phyloP scores from a whole-genome alignment of 345 rosid species.

The Durio zibethinus region DNA sequence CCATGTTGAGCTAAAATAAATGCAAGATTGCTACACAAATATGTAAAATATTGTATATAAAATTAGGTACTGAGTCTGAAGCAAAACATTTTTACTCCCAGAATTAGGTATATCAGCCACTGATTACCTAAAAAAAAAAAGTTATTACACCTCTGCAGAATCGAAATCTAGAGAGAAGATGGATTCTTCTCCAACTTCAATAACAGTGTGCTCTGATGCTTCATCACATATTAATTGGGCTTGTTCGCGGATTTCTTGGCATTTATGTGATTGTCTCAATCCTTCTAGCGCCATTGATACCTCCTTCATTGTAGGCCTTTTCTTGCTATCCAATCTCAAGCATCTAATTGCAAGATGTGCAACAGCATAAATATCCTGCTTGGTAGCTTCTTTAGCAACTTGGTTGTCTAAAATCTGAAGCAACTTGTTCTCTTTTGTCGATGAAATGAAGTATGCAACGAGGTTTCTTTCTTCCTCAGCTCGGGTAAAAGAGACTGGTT shows the following conservation, averaged over 20 bases:
- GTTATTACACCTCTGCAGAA: neutral
- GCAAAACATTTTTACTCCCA: too few species aligned
- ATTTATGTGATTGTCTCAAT: neutral
- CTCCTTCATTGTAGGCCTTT: conserved; percentile 12
- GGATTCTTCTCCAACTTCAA: neutral
- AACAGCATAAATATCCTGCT: neutral
- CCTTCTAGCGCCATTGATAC: conserved; percentile 1
- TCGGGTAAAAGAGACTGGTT: neutral
- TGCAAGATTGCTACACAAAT: too few species aligned
- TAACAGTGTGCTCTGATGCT: neutral
- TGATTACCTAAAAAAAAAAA: too few species aligned
- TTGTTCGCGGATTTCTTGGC: neutral
- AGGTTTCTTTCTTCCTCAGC: neutral
- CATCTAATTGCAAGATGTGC: conserved; percentile 3
- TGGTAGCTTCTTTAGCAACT: neutral
- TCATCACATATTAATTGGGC: neutral
- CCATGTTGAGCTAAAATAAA: too few species aligned
- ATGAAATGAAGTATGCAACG: neutral
- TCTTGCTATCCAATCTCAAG: conserved; percentile 17
- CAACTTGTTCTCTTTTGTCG: neutral
- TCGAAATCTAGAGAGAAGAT: neutral
- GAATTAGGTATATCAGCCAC: too few species aligned
- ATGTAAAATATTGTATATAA: too few species aligned
- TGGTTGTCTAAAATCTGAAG: neutral
- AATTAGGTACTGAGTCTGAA: too few species aligned